Evolutionary conservation across 2,329 filamentous ascomycete species (phyloP).

Genomic region (Aspergillus sp.): DNA sequence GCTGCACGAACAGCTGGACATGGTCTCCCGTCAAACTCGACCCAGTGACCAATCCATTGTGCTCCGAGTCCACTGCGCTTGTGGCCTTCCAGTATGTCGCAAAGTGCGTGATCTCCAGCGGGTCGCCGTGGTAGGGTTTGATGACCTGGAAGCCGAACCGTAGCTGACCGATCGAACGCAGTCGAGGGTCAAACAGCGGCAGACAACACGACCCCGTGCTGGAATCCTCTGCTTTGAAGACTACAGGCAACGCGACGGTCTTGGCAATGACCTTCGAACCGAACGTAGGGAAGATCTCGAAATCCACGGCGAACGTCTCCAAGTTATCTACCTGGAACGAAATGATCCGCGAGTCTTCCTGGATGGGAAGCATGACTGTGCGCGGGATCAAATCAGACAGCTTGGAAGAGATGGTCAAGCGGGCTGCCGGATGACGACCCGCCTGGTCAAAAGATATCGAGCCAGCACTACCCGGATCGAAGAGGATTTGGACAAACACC

Average conservation of each 20-base stretch:
- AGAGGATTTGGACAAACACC: conserved; percentile 89
- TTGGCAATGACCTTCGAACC: conserved; percentile 97
- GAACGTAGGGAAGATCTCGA: conserved; percentile 96
- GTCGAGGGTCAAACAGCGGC: conserved; percentile 85
- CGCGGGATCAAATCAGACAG: conserved; percentile 93
- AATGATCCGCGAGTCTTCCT: conserved; percentile 89
- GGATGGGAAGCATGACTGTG: conserved; percentile 91
- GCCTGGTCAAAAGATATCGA: conserved; percentile 96
- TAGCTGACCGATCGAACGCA: conserved; percentile 89
- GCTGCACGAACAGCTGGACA: conserved; percentile 83
- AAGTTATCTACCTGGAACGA: conserved; percentile 96
- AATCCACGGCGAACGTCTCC: conserved; percentile 89
- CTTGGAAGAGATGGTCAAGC: conserved; percentile 94
- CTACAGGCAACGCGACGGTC: conserved; percentile 83
- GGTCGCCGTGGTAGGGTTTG: conserved; percentile 88
- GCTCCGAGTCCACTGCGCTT: conserved; percentile 82
- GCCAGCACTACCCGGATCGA: conserved; percentile 65
- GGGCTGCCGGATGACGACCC: conserved; percentile 90
- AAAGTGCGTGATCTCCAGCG: conserved; percentile 95
- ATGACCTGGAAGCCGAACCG: conserved; percentile 95
- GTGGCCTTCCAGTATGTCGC: conserved; percentile 99
- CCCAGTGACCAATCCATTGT: conserved; percentile 84
- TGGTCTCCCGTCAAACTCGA: conserved; percentile 97
- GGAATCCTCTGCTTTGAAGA: conserved; percentile 72
- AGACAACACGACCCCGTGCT: conserved; percentile 79